Evolutionary conservation across 2,329 filamentous ascomycete genomes (phyloP), one percentile per base, ranked within the genome.

Genomic region (Aplosporella prunicola): DNA sequence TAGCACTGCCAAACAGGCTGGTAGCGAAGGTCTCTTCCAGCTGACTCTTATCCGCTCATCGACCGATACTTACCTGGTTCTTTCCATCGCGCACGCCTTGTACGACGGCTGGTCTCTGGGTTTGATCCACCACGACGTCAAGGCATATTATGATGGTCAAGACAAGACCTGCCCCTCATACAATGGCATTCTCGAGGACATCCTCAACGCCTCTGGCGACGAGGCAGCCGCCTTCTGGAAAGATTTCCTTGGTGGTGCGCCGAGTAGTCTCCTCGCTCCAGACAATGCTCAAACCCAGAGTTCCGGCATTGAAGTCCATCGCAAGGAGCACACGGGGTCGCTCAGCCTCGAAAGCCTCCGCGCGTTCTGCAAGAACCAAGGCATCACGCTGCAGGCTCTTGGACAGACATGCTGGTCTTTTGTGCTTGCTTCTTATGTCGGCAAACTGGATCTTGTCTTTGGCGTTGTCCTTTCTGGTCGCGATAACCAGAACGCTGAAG

Each of bases 101-200:
- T 95, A 95, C 47, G 88, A 95, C 52, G 88, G 88, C 1, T 87
- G 80, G 74, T 93, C 87, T 3, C 69, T 95, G 9, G 66, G 68
- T 3, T 62, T 93, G 11, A 58, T 95, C 1, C 85, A 91, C 48
- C 64, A 71, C 28, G 78, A 91, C 49, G 70, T 94, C 1, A 58
- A 68, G 11, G 64, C 58, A n/a, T 76, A 79, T 2, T 93, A 93
- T 44, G 32, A 63, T 4, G 63, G 64, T 4, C 44, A 54, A 1
- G 53, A 63, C 9, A 45, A 48, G 3, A 24, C 55, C 1, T 67
- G 76, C 4, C 63, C 68, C 8, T 54, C 63, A 1, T 72, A 75
- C 23, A 64, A 72, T 24, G 45, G 58, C 1, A 69, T 78, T 15
- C 60, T 93, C 2, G 63, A 69, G 18, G 56, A 67, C 2, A 68